Evolutionary conservation across 1,139 yeast genomes (phyloP), one percentile per base, ranked within the genome.

Genomic region (Scheffersomyces quercinus): DNA sequence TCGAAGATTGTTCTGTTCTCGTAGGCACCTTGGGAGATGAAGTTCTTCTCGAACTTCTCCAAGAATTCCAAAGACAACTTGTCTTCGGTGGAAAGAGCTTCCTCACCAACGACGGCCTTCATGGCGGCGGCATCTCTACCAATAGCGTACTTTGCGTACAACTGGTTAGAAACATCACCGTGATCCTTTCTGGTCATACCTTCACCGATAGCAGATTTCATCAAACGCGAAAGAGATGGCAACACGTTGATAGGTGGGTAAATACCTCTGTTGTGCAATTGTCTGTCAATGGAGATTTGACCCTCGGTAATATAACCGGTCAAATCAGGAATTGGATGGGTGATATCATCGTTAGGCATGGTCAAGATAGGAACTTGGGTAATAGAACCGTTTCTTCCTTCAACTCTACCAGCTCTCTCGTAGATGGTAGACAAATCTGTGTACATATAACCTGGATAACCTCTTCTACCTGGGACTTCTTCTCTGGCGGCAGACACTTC

Each of bases 71-170:
- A 80, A 1, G 99, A 93, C 55, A 93, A 81, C 73, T 93, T 95
- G 73, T 93, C 99, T 73, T 93, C 99, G 54, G 89, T 88, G 31
- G 97, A 90, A 62, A 93, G 79, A 34, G 99, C 99, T 72, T 93
- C 99, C 72, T 93, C 99, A 82, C 99, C 99, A 58, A 93, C 99
- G 55, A 93, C 99, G n/a, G 99, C 97, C 76, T 93, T 93, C 99
- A 93, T 93, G 58, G 99, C 97, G 40, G 99, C 99, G 29, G 99
- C 99, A 73, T 93, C 99, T 74, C 91, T 88, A 78, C 99, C 99
- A 75, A 93, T 95, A 54, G 99, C 99, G 67, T 93, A 93, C 70
- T 93, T 93, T 60, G 99, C 99, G 66, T 93, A 93, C 64, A 93
- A 81, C 77, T 93, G 99, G 76, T 95, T 95, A 31, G 98, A 93